Evolutionary conservation across 1,139 yeast species (phyloP).

Genomic region (Spencermartinsiella ligniputridi): DNA sequence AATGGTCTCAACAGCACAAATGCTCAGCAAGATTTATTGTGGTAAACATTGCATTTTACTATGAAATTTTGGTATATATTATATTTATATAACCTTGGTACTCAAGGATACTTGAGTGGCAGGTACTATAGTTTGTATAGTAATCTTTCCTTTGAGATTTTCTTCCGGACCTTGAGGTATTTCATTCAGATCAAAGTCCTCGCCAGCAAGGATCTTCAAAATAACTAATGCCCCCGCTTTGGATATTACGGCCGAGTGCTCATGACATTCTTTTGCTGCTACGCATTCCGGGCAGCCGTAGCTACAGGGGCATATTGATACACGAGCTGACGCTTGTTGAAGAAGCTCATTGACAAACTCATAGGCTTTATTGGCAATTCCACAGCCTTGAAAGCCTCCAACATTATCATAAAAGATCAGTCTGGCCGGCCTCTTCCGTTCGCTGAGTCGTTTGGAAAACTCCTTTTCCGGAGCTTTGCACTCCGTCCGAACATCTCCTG

Average conservation of each 20-base stretch:
- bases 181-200: constrained; percentile 44
- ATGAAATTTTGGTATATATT: not conserved
- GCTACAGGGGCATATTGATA: constrained; percentile 67
- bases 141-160: constrained; percentile 58
- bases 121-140: constrained; percentile 63
- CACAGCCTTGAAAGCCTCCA: constrained; percentile 53
- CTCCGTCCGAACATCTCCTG: constrained; percentile 79
- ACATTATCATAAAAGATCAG: constrained; percentile 64
- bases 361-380: constrained; percentile 73
- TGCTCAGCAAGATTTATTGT: constrained; percentile 20
- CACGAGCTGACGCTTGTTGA: constrained; percentile 51
- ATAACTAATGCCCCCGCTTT: constrained; percentile 83
- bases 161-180: constrained; percentile 80
- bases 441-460: constrained; percentile 66
- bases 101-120: constrained; percentile 20
- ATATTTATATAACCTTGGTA: not conserved
- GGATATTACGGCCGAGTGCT: constrained; percentile 74
- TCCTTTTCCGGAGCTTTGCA: constrained; percentile 98
- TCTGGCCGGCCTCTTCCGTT: constrained; percentile 78
- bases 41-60: too few relatives aligned
- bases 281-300: constrained; percentile 91
- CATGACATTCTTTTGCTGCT: constrained; percentile 74
- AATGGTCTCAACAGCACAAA: constrained; percentile 20
- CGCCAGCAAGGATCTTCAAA: constrained; percentile 44
- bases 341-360: constrained; percentile 68